phyloP scores from a whole-genome alignment of 2,329 filamentous ascomycete species.

The Lasiodiplodia sp. region DNA sequence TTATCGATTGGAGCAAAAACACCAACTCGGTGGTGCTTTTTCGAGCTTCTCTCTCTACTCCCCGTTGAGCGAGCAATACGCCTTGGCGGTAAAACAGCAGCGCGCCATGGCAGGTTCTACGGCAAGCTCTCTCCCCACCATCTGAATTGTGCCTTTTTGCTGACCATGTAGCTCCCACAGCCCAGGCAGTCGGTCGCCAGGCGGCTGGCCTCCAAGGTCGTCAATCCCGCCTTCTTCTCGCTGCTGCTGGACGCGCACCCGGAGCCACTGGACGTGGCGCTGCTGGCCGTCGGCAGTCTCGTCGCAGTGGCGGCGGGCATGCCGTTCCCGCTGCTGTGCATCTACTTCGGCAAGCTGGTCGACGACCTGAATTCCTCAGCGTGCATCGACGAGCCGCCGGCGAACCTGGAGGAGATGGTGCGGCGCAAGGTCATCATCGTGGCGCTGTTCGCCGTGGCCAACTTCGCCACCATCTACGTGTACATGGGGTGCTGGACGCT shows the following conservation, averaged over 20 bases:
- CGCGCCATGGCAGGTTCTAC: too few species aligned
- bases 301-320: slow-evolving; percentile 64
- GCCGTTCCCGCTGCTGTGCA: slow-evolving; percentile 69
- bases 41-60: too few species aligned
- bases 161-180: too few species aligned
- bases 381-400: slow-evolving; percentile 59
- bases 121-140: too few species aligned
- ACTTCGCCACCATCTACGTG: slow-evolving; percentile 69
- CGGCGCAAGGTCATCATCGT: slow-evolving; percentile 66
- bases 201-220: slow-evolving; percentile 1
- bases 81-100: too few species aligned
- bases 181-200: too few species aligned
- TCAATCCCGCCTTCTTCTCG: slow-evolving; percentile 16
- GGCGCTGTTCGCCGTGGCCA: slow-evolving; percentile 66
- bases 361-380: slow-evolving; percentile 66
- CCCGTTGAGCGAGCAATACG: too few species aligned
- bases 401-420: slow-evolving; percentile 28
- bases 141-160: too few species aligned
- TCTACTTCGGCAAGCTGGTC: slow-evolving; percentile 70
- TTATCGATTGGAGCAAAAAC: too few species aligned
- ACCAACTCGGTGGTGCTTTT: too few species aligned
- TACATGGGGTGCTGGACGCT: slow-evolving; percentile 71
- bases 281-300: slow-evolving; percentile 45
- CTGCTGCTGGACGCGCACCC: slow-evolving; percentile 16
- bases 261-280: neutral